phyloP scores from a whole-genome alignment of 2,329 filamentous ascomycete species.

The Alternaria metachromatica region DNA sequence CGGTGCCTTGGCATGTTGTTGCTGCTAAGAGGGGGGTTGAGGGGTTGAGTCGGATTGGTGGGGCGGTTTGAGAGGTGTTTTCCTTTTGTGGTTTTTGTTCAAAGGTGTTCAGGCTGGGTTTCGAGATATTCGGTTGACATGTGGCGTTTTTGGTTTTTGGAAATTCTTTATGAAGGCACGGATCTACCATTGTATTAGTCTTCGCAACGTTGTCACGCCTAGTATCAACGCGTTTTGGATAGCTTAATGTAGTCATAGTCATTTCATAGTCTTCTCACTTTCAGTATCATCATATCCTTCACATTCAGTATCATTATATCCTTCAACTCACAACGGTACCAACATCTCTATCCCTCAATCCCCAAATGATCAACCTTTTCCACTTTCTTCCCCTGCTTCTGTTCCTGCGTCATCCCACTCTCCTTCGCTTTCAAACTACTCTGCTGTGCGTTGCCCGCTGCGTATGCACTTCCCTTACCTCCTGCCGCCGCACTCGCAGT shows the following conservation, averaged over 20 bases:
- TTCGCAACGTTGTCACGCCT: neutral
- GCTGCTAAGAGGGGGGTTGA: slow-evolving; percentile 72
- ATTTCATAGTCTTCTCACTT: neutral
- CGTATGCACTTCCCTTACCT: slow-evolving; percentile 32
- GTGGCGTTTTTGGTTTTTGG: neutral
- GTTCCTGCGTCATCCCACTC: slow-evolving; percentile 6
- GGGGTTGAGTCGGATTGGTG: slow-evolving; percentile 55
- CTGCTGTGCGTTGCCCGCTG: slow-evolving; percentile 26
- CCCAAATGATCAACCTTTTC: slow-evolving; percentile 46
- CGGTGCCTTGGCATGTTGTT: slow-evolving; percentile 80
- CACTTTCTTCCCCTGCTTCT: slow-evolving; percentile 15
- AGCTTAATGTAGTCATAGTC: neutral
- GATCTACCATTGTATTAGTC: rapidly evolving
- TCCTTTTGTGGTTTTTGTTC: neutral
- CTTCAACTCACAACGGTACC: too few species aligned
- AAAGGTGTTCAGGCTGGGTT: neutral
- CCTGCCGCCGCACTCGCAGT: slow-evolving; percentile 27
- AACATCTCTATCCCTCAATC: slow-evolving; percentile 37
- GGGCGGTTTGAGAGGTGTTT: neutral
- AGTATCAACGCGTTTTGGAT: neutral
- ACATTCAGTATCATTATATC: too few species aligned
- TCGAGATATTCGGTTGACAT: neutral
- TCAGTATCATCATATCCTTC: too few species aligned
- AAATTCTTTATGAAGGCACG: neutral
- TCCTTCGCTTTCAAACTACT: slow-evolving; percentile 15